Evolutionary conservation across 2,329 filamentous ascomycete species (phyloP), one percentile per base, ranked within the genome.

Genomic region (Arthrobotrys iridis): DNA sequence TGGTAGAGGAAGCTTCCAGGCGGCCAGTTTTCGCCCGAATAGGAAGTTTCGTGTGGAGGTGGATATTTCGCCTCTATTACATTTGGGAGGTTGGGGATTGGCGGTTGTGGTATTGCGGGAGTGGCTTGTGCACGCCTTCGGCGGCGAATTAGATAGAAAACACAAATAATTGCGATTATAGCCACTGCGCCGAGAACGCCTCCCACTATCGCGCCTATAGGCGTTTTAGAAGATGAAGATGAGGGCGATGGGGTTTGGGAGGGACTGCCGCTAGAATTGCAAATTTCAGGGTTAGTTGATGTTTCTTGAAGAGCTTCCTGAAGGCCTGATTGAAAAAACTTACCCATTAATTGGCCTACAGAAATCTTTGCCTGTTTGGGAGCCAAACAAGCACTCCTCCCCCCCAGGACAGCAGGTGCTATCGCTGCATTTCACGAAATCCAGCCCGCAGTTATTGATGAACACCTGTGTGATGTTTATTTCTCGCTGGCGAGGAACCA

Each of bases 11-110:
- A 75, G n/a, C 71, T 75, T 24, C 71, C 71, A 2, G 71, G 71
- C 2, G 28, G 71, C 71, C 71, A 75, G n/a, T 68, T 57, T 2
- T 75, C 71, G 8, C 71, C 71, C 0, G 71, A 75, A 33, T 75
- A 75, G 1, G 63, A 46, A 10, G 71, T 55, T 48, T 75, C 71
- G 33, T 63, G 43, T 11, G 63, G 55, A 33, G 71, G 71, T 5
- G 71, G 63, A 40, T 75, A 75, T 63, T 68, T 68, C 4, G 71
- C 71, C 24, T 75, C 71, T 43, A 75, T 68, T 15, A 75, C 57
- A 48, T 68, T 75, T 6, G 71, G 45, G 24, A 68, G 63, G 43
- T 75, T 64, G 10, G 57, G 63, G 11, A 63, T 58, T 18, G 71
- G 71, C 13, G 71, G 63, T 48, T 68, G 63, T 18, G 71, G 71